Conservation (phyloP, 192 early-diverging fungal species). For the Coemansia sp. region DNA sequence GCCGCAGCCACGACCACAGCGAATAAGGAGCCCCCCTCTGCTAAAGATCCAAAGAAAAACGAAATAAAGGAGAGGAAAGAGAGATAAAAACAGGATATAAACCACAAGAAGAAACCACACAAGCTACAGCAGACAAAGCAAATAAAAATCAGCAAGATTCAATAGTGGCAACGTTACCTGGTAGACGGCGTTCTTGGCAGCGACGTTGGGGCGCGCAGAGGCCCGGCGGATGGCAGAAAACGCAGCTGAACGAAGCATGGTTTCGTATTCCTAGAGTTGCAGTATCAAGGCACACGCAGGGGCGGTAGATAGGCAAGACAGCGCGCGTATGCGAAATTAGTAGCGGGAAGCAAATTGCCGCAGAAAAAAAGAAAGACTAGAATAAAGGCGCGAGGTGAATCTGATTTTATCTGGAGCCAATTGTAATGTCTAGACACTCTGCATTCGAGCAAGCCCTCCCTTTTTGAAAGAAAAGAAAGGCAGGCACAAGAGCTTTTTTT, state of each 20-base stretch:
- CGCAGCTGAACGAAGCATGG: slow-evolving; percentile 36
- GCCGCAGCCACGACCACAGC: slow-evolving; percentile 27
- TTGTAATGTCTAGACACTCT: too few species aligned
- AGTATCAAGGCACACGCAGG: too few species aligned
- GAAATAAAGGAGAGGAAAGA: background rate
- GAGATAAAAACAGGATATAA: background rate
- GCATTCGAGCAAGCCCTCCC: too few species aligned
- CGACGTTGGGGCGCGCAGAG: slow-evolving; percentile 6
- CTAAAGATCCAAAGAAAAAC: background rate
- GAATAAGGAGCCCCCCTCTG: slow-evolving; percentile 4
- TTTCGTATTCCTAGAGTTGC: background rate
- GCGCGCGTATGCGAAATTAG: too few species aligned
- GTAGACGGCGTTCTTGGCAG: slow-evolving; percentile 27
- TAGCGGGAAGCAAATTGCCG: too few species aligned
- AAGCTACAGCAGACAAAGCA: background rate
- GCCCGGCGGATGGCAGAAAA: slow-evolving; percentile 34
- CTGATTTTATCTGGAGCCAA: too few species aligned
- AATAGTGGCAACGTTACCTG: slow-evolving; percentile 22
- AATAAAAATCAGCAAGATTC: background rate
- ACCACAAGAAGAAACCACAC: too few species aligned
- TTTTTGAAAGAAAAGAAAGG: too few species aligned
- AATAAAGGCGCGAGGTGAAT: too few species aligned
- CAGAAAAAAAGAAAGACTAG: background rate
- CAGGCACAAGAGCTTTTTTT: too few species aligned
- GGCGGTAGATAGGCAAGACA: too few species aligned